Percentiles rank a stretch among this genome's conserved stretches.
Conservation (phyloP, 768 basidiomycete species). For the Kwoniella pini region DNA sequence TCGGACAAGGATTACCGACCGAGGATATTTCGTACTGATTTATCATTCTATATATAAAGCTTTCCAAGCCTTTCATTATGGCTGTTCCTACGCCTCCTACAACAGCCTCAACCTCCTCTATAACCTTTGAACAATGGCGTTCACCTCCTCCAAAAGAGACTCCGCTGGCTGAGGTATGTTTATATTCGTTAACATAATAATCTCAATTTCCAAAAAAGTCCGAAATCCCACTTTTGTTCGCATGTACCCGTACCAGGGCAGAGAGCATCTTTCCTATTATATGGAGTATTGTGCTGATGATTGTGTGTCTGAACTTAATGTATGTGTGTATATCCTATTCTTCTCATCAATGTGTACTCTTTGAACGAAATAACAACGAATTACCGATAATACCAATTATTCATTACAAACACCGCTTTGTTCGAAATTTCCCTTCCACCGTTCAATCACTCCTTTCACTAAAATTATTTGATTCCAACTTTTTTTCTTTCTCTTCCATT, state of each 20-base stretch:
- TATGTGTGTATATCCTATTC: neutral
- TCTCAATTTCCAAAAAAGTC: slow-evolving; percentile 2
- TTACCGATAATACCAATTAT: neutral
- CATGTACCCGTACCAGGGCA: slow-evolving; percentile 15
- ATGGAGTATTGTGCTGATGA: slow-evolving; percentile 7
- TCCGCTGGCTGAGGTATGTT: slow-evolving; percentile 38
- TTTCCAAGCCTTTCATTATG: neutral
- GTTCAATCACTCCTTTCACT: slow-evolving; percentile 12
- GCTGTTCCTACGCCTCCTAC: slow-evolving; percentile 8
- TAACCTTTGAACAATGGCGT: slow-evolving; percentile 29
- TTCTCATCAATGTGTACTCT: neutral
- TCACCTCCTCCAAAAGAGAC: slow-evolving; percentile 36
- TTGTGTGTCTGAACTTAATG: neutral
- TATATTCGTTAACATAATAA: neutral
- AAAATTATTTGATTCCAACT: neutral
- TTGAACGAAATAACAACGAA: neutral
- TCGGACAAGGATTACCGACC: no score
- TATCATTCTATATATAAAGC: neutral
- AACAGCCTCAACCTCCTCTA: slow-evolving; percentile 2
- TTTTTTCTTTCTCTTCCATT: neutral
- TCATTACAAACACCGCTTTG: neutral
- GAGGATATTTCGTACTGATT: neutral
- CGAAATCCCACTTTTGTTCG: slow-evolving; percentile 4
- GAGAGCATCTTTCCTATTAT: neutral
- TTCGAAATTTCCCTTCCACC: slow-evolving; percentile 11